Conservation (phyloP, 1,139 yeast genomes). For the Blastobotrys illinoisensis region DNA sequence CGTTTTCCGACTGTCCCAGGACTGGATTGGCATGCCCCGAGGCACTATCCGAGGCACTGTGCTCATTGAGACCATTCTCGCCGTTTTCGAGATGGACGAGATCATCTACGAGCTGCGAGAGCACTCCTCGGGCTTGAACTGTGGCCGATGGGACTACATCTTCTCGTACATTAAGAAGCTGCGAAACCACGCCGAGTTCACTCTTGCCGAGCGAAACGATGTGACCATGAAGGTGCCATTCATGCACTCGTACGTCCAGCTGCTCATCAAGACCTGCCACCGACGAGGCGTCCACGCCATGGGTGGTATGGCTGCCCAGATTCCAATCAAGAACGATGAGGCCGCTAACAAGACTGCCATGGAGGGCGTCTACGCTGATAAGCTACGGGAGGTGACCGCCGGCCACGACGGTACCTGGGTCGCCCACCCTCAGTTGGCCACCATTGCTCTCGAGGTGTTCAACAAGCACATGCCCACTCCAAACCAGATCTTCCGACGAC, state of each 20-base stretch:
- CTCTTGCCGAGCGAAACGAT: constrained; percentile 67
- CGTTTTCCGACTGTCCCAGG: constrained; percentile 64
- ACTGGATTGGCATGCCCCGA: constrained; percentile 56
- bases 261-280: constrained; percentile 66
- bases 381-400: constrained; percentile 65
- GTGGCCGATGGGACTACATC: constrained; percentile 82
- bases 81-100: constrained; percentile 78
- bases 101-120: constrained; percentile 69
- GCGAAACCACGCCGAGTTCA: constrained; percentile 56
- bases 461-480: constrained; percentile 81
- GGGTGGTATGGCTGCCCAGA: constrained; percentile 86
- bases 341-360: constrained; percentile 60
- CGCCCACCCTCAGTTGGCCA: constrained; percentile 75
- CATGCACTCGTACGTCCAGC: constrained; percentile 64
- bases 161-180: constrained; percentile 66
- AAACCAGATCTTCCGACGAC: constrained; percentile 64
- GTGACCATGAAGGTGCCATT: constrained; percentile 73
- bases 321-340: constrained; percentile 66
- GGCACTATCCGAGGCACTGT: constrained; percentile 80
- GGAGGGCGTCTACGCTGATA: constrained; percentile 67
- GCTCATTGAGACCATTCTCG: constrained; percentile 68
- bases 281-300: constrained; percentile 72
- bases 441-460: constrained; percentile 69
- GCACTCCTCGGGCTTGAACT: constrained; percentile 71
- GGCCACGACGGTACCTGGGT: constrained; percentile 85